A percentile compares a stretch with the other conserved stretches of the same genome.
Evolutionary conservation across 805 yeast species (phyloP).

Genomic region (Lipomyces lipofer): DNA sequence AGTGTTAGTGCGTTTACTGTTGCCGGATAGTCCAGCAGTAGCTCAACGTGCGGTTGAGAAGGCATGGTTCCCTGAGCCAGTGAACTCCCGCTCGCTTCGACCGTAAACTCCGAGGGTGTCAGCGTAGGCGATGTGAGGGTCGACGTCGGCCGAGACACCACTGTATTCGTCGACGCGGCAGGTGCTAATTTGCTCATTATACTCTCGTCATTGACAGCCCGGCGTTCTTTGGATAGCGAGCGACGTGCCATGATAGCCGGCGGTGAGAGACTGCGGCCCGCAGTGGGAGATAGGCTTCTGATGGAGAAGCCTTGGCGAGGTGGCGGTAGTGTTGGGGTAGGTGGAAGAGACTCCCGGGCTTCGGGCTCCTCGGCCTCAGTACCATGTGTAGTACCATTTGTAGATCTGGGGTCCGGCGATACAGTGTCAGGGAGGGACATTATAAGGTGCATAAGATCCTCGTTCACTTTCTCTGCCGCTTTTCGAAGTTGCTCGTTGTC

Average conservation of each 20-base stretch:
- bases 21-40: conserved; percentile 51
- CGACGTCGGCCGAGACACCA: no score
- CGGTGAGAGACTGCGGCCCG: conserved; percentile 22
- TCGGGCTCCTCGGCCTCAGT: not conserved
- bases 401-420: conserved; percentile 34
- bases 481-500: conserved; percentile 51
- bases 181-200: conserved; percentile 12
- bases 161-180: conserved; percentile 3
- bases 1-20: conserved; percentile 70
- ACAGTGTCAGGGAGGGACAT: conserved; percentile 43
- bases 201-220: conserved; percentile 19
- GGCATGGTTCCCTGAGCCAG: conserved; percentile 30
- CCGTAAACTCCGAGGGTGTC: conserved; percentile 24
- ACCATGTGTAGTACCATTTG: no score
- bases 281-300: conserved; percentile 12
- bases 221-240: conserved; percentile 17
- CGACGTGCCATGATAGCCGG: conserved; percentile 9
- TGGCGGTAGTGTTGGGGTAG: conserved; percentile 13
- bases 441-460: conserved; percentile 55
- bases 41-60: conserved; percentile 2
- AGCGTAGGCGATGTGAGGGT: conserved; percentile 35
- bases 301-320: conserved; percentile 6
- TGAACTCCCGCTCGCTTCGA: conserved; percentile 4
- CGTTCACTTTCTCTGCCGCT: conserved; percentile 58
- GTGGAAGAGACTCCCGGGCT: conserved; percentile 4